Conservation (phyloP, 495 filamentous ascomycete genomes). For the Podospora conica region DNA sequence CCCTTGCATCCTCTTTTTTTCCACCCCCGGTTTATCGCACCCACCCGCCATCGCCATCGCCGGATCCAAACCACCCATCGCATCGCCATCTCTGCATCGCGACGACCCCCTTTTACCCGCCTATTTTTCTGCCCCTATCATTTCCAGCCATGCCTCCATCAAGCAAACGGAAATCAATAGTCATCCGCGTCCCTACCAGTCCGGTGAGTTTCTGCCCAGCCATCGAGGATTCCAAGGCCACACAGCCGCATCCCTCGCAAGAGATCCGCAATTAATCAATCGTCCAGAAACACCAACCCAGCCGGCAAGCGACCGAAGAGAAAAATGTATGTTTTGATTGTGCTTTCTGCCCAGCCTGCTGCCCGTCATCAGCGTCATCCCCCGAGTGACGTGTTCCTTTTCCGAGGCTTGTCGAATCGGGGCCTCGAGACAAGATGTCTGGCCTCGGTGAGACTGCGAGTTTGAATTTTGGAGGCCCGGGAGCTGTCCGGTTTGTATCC, state of each 20-base stretch:
- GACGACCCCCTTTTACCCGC: background rate
- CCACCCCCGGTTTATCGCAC: background rate
- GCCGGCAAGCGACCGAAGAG: background rate
- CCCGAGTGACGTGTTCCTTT: background rate
- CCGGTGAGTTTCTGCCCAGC: background rate
- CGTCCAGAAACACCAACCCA: background rate
- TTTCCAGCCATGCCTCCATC: background rate
- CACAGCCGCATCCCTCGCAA: too few relatives aligned
- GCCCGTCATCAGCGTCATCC: background rate
- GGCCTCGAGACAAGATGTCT: background rate
- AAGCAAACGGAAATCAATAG: background rate
- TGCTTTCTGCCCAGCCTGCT: background rate
- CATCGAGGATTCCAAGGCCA: background rate
- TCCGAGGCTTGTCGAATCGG: background rate
- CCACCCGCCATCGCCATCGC: background rate
- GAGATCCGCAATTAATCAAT: background rate
- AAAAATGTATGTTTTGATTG: background rate
- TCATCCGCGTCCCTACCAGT: background rate
- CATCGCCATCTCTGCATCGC: background rate
- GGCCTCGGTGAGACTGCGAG: background rate
- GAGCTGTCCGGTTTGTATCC: background rate
- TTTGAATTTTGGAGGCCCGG: background rate
- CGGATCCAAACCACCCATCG: background rate
- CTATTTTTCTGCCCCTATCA: background rate
- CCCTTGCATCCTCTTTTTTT: background rate